Base-by-base conservation (phyloP, 306 rosid species). In the Cercis canadensis region DNA sequence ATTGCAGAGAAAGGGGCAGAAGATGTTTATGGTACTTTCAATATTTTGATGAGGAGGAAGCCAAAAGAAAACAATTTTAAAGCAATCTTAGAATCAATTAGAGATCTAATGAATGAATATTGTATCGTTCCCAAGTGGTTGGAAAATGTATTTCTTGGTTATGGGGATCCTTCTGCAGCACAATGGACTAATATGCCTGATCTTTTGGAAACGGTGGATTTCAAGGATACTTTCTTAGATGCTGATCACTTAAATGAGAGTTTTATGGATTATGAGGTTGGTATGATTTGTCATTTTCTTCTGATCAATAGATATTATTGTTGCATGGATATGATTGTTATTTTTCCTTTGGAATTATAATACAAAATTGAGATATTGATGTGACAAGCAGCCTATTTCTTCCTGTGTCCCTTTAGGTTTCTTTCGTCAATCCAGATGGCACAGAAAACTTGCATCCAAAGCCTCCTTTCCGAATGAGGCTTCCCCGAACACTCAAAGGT, bases 151-250 rank as follows among this genome's bases (percentile, higher is more conserved):
- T 89, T 94, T 83, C 82, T 94, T 70, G 99, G 99, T 47, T 94
- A 94, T 45, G 99, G 99, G 58, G 88, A 94, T 80, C 97, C 99
- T 81, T 89, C 96, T 9, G 99, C 97, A 11, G 99, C 96, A 16
- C 99, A 89, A 61, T 94, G 99, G 99, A 89, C 89, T 76, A 94
- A 91, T 49, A 91, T 94, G 97, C 97, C 96, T 12, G 97, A 91
- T 86, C 91, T 91, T 18, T 82, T 94, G 79, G 91, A 83, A 75
- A 80, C 87, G 3, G 96, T 94, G 24, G 99, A 91, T 85, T 94
- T 94, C 78, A 94, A 94, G 83, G 99, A 94, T 74, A 94, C 99
- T 62, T 89, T 94, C 85, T 71, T 94, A 61, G 90, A 89, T 62
- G 95, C 91, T 9, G 92, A 81, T 65, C 99, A 94, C 70, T 76